A percentile compares a stretch with the other conserved stretches of the same genome.
Conservation (phyloP, 306 rosid genomes). For the Malus asiatica region DNA sequence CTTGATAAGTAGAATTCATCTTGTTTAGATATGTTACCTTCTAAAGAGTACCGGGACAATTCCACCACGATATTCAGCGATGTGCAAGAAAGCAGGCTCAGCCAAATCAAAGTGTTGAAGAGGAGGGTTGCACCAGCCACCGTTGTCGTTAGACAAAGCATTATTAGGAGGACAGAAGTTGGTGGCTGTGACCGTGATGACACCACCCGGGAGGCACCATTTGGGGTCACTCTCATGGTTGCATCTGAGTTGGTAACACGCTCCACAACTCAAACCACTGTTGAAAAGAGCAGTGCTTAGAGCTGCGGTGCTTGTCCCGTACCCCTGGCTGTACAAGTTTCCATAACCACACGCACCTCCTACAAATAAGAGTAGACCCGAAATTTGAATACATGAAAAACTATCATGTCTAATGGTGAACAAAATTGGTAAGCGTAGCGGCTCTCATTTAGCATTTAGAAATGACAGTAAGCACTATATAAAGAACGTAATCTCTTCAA, state of each 20-base stretch:
- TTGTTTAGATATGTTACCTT: conserved; percentile 10
- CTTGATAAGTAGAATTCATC: background rate
- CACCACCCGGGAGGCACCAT: conserved; percentile 34
- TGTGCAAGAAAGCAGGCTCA: conserved; percentile 33
- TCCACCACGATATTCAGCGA: conserved; percentile 31
- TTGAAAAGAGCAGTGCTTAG: conserved; percentile 31
- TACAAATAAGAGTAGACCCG: background rate
- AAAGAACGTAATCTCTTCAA: too few species aligned
- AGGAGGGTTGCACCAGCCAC: conserved; percentile 47
- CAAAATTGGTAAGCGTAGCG: background rate
- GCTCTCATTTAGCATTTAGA: background rate
- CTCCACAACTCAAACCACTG: conserved; percentile 32
- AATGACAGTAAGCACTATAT: background rate
- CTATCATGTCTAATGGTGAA: background rate
- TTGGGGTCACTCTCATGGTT: conserved; percentile 21
- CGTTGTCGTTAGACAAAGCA: conserved; percentile 32
- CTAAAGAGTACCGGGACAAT: conserved; percentile 34
- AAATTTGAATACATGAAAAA: background rate
- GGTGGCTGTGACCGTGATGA: conserved; percentile 30
- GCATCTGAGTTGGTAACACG: conserved; percentile 28
- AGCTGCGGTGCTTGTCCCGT: conserved; percentile 34
- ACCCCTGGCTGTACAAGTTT: conserved; percentile 37
- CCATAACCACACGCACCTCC: conserved; percentile 44
- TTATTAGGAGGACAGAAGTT: conserved; percentile 32
- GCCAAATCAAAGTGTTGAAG: conserved; percentile 36